A percentile compares a stretch with the other conserved stretches of the same genome.
phyloP scores from a whole-genome alignment of 495 filamentous ascomycete species.

The Aspergillus sparsus region DNA sequence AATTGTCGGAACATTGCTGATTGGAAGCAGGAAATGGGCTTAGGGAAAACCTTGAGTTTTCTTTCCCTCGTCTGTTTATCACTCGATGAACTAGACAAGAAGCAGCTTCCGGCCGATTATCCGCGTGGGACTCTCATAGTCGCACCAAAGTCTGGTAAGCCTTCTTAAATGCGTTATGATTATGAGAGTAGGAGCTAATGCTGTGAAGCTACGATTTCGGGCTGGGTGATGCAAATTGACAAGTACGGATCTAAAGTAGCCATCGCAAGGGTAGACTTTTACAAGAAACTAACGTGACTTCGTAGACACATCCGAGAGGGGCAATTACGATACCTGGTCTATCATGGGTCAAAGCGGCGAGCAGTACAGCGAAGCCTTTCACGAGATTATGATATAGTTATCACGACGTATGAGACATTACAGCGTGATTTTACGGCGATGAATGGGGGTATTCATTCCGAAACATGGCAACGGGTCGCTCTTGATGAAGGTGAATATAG shows the following conservation, averaged over 20 bases:
- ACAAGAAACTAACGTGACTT: no score
- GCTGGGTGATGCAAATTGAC: background rate
- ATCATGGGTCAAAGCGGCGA: background rate
- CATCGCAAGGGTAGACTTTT: no score
- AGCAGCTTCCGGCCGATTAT: background rate
- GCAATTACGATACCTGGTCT: background rate
- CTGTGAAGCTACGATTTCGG: background rate
- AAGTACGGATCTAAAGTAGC: background rate
- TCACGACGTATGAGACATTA: slow-evolving; percentile 1
- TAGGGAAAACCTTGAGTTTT: slow-evolving; percentile 1
- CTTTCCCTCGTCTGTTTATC: background rate
- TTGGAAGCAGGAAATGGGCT: background rate
- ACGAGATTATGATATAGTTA: slow-evolving; percentile 4
- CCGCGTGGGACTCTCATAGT: background rate
- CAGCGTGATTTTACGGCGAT: background rate
- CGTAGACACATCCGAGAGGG: background rate
- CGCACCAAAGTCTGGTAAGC: slow-evolving; percentile 3
- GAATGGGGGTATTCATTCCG: background rate
- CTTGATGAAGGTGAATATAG: background rate
- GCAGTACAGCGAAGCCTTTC: background rate
- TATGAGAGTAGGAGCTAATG: background rate
- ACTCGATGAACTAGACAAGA: background rate
- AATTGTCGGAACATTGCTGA: background rate
- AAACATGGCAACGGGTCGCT: background rate
- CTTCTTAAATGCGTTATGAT: no score